A percentile compares a stretch with the other conserved stretches of the same genome.
Conservation (phyloP, 2,329 filamentous ascomycete species). For the Verticillium albo-atrum region DNA sequence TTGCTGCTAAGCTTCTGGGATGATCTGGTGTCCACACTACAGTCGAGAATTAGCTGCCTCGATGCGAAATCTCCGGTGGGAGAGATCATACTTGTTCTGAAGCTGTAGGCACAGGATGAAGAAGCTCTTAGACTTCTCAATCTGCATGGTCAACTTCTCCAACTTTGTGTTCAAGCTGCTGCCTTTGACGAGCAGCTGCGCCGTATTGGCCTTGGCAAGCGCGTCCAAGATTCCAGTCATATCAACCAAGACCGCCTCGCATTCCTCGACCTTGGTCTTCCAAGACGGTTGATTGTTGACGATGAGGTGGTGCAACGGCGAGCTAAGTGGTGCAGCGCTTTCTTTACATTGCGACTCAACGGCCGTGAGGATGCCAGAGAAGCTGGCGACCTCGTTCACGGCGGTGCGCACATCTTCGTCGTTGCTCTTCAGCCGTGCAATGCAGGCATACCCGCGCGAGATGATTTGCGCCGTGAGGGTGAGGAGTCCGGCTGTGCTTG, state of each 20-base stretch:
- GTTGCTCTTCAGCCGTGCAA: not conserved
- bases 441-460: not conserved
- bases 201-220: not conserved
- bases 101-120: not conserved
- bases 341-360: not conserved
- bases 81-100: not conserved
- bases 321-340: not conserved
- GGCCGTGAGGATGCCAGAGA: not conserved
- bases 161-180: not conserved
- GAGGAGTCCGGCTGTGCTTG: constrained; percentile 1
- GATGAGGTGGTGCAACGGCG: not conserved
- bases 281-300: not conserved
- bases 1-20: not conserved
- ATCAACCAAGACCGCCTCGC: not conserved
- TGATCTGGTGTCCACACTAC: not conserved
- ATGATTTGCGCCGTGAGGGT: not conserved
- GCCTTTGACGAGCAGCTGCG: not conserved
- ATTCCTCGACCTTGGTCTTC: not conserved
- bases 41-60: not conserved
- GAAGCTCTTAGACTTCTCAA: not conserved
- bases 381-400: not conserved
- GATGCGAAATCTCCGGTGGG: not conserved
- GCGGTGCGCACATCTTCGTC: not conserved
- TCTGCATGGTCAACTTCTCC: not conserved
- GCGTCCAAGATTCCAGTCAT: not conserved